Conservation (phyloP, 768 basidiomycete species). For the Mycena crocata region DNA sequence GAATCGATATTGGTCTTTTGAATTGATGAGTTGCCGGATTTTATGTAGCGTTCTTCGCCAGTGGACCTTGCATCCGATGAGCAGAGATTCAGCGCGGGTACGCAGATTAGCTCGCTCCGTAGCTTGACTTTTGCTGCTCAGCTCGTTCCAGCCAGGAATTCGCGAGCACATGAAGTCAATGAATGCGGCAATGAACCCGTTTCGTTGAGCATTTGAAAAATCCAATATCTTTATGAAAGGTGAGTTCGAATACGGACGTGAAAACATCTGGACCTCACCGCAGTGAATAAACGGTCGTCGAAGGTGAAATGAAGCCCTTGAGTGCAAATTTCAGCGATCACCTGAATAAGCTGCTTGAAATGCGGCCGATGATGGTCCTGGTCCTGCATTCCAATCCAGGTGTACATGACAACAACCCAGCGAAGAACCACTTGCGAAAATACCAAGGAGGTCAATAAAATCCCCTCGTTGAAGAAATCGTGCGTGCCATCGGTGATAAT, state of each 20-base stretch:
- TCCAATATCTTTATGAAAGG: not conserved
- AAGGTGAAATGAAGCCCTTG: not conserved
- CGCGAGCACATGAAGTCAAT: slow-evolving; percentile 2
- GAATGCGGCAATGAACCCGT: slow-evolving; percentile 12
- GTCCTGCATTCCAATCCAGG: slow-evolving; percentile 6
- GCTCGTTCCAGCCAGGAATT: slow-evolving; percentile 11
- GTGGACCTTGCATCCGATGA: slow-evolving; percentile 11
- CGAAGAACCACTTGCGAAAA: slow-evolving; percentile 3
- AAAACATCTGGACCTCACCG: not conserved
- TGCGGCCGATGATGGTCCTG: slow-evolving; percentile 7
- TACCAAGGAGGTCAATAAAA: not conserved
- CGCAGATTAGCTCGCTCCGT: not conserved
- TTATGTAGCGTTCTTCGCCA: not conserved
- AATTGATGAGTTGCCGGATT: slow-evolving; percentile 3
- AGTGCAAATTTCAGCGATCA: slow-evolving; percentile 12
- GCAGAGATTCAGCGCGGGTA: not conserved
- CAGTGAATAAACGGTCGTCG: not conserved
- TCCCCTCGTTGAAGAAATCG: slow-evolving; percentile 13
- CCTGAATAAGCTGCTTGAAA: slow-evolving; percentile 10
- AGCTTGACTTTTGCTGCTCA: not conserved
- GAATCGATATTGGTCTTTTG: too few species aligned
- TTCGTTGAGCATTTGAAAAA: slow-evolving; percentile 14
- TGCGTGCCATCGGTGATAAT: slow-evolving; percentile 4
- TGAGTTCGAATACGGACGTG: not conserved
- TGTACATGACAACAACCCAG: slow-evolving; percentile 5